Conservation (phyloP, 352 stramenopile species). For the Globisporangium carolinianum region DNA sequence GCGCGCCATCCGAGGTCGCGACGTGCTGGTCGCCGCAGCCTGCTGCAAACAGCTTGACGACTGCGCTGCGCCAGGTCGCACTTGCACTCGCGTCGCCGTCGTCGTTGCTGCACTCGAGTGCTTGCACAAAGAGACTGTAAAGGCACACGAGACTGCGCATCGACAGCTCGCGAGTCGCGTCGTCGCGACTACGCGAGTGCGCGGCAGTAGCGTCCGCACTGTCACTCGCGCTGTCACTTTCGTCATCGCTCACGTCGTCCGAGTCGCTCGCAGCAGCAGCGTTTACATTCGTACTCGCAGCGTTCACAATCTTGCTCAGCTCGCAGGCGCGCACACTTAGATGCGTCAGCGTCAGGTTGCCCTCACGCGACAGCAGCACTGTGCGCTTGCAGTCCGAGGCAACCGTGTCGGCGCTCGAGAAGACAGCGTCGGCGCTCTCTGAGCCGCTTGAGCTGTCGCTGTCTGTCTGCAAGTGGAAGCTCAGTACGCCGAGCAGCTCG, state of each 20-base stretch:
- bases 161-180: background rate
- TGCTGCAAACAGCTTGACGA: constrained; percentile 29
- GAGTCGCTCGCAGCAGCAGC: background rate
- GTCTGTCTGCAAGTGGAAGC: constrained; percentile 23
- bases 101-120: constrained; percentile 26
- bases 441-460: background rate
- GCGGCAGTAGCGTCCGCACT: too few relatives aligned
- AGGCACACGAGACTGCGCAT: constrained; percentile 25
- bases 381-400: constrained; percentile 4
- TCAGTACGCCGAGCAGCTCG: constrained; percentile 38
- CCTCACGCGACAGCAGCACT: constrained; percentile 33
- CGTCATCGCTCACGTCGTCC: constrained; percentile 15
- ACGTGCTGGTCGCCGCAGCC: constrained; percentile 12
- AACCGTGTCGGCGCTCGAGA: too few relatives aligned
- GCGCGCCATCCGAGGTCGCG: constrained; percentile 1
- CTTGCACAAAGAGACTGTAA: constrained; percentile 26
- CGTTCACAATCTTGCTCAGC: constrained; percentile 18
- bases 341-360: constrained; percentile 43
- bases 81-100: background rate
- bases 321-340: constrained; percentile 28
- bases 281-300: background rate
- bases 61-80: constrained; percentile 7
- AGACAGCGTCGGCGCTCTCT: too few relatives aligned
- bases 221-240: background rate
- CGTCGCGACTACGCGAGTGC: background rate